Conservation (phyloP, 306 rosid species). For the Vigna radiata region DNA sequence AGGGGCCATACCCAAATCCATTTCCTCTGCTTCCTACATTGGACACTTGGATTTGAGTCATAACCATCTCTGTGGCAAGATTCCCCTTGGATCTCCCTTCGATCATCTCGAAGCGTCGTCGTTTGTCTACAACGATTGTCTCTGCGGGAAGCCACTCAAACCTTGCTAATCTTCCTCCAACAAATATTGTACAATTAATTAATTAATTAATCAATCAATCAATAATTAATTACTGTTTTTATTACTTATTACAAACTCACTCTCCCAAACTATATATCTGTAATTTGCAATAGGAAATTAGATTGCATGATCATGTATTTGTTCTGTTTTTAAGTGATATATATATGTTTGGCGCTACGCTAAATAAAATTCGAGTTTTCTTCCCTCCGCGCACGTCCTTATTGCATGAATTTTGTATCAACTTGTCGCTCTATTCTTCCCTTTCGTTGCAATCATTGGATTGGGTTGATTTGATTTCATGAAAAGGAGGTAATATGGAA, state of each 20-base stretch:
- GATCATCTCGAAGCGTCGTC: slow-evolving; percentile 93
- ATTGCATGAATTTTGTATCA: slow-evolving; percentile 6
- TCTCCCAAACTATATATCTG: neutral
- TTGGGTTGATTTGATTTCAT: neutral
- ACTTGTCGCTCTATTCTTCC: neutral
- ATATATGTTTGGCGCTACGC: slow-evolving; percentile 2
- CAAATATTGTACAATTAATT: neutral
- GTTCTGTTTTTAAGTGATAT: neutral
- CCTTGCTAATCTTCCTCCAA: slow-evolving; percentile 50
- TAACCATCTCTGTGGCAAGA: slow-evolving; percentile 82
- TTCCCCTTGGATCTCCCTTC: slow-evolving; percentile 84
- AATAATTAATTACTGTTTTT: neutral
- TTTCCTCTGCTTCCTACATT: slow-evolving; percentile 64
- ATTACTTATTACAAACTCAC: neutral
- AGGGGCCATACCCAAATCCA: slow-evolving; percentile 71
- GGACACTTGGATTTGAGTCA: slow-evolving; percentile 97
- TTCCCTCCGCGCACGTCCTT: neutral
- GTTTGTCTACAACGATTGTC: slow-evolving; percentile 77
- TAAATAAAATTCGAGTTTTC: slow-evolving; percentile 6
- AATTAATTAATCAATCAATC: neutral
- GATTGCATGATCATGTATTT: neutral
- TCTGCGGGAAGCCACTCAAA: slow-evolving; percentile 89
- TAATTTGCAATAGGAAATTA: slow-evolving; percentile 2
- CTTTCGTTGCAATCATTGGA: neutral
- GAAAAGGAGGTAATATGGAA: neutral